Percentiles rank a stretch among this genome's conserved stretches.
phyloP scores from a whole-genome alignment of 2,329 filamentous ascomycete species.

The Penicillium sp. region DNA sequence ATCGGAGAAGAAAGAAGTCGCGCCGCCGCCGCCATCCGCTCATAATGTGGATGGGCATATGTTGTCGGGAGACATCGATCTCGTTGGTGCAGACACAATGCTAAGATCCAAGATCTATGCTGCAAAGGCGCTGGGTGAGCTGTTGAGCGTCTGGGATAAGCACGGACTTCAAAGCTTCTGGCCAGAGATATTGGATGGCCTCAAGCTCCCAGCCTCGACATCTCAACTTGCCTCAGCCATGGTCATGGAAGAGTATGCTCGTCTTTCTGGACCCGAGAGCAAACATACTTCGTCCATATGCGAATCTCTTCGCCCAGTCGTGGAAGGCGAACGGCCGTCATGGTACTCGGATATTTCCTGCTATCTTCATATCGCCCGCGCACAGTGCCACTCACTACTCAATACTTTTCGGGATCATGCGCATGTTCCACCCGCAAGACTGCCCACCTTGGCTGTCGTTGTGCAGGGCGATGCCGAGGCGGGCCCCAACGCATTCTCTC shows the following conservation, averaged over 20 bases:
- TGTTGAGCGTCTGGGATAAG: constrained; percentile 71
- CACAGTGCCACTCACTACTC: constrained; percentile 84
- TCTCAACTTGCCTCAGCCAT: constrained; percentile 80
- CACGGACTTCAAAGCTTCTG: constrained; percentile 48
- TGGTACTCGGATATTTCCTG: constrained; percentile 88
- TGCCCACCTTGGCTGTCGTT: constrained; percentile 79
- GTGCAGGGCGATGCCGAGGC: constrained; percentile 91
- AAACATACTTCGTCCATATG: constrained; percentile 42
- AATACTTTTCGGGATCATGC: constrained; percentile 89
- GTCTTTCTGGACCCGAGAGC: constrained; percentile 38
- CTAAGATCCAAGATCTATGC: constrained; percentile 85
- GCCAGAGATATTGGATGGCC: constrained; percentile 63
- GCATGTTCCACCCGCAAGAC: constrained; percentile 66
- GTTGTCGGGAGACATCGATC: constrained; percentile 92
- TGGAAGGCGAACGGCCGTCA: constrained; percentile 73
- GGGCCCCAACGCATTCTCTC: constrained; percentile 85
- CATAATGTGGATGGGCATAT: constrained; percentile 98
- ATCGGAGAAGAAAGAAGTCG: constrained; percentile 76
- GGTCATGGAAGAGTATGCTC: constrained; percentile 83
- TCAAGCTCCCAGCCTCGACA: constrained; percentile 71
- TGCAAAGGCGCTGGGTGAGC: constrained; percentile 75
- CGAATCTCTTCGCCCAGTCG: constrained; percentile 62
- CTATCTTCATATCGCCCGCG: constrained; percentile 80
- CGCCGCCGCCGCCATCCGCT: constrained; percentile 58
- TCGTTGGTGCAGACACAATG: constrained; percentile 83